Conservation (phyloP, 2,329 filamentous ascomycete genomes). For the Xylaria sp. region DNA sequence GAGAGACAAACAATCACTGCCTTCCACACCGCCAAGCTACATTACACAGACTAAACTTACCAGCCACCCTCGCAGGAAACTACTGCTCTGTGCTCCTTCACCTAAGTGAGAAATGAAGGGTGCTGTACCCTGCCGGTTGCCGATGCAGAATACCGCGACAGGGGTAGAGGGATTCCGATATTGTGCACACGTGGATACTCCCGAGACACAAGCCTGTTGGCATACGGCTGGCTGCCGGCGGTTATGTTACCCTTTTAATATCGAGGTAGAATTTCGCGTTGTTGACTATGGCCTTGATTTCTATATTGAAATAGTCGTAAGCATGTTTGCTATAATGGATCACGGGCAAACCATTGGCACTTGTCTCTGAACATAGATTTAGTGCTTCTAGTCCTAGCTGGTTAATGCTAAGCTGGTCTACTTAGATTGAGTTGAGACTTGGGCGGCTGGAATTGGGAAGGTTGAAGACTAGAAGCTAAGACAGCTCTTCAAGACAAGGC, state of each 20-base stretch:
- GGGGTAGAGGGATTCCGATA: conserved; percentile 21
- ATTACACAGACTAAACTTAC: conserved; percentile 7
- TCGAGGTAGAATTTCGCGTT: neutral
- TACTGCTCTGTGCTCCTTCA: neutral
- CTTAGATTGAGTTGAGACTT: neutral
- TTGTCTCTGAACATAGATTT: neutral
- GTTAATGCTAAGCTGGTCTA: neutral
- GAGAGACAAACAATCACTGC: conserved; percentile 17
- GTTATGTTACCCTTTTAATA: conserved; percentile 8
- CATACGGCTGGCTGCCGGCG: conserved; percentile 18
- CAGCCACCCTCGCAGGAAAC: conserved; percentile 5
- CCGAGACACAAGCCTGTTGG: conserved; percentile 35
- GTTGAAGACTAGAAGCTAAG: conserved; percentile 31
- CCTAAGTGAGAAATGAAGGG: conserved; percentile 12
- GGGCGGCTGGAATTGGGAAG: neutral
- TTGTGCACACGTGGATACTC: conserved; percentile 37
- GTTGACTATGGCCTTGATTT: neutral
- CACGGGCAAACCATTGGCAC: neutral
- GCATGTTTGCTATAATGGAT: neutral
- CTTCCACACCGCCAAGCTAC: conserved; percentile 6
- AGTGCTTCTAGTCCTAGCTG: neutral
- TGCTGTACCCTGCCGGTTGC: conserved; percentile 27
- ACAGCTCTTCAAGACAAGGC: conserved; percentile 28
- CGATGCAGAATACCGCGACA: conserved; percentile 17
- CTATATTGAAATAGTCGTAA: conserved; percentile 5